phyloP scores from a whole-genome alignment of 345 rosid genomes.

The Eucalyptus tenuipes region DNA sequence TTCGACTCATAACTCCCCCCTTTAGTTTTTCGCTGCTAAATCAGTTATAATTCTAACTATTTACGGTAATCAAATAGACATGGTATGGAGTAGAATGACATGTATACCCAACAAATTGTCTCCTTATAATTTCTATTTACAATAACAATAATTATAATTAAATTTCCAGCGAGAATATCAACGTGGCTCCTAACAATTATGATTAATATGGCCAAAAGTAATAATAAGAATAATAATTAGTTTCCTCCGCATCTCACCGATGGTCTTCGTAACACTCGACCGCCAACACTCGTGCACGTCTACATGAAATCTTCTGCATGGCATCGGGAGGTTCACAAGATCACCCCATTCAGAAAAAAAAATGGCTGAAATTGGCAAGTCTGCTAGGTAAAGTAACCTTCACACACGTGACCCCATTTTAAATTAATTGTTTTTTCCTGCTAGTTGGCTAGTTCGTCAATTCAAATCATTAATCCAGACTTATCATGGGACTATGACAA shows the following conservation, averaged over 20 bases:
- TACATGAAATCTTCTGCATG: background rate
- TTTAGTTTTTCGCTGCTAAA: background rate
- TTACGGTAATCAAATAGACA: background rate
- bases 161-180: background rate
- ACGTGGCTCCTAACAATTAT: background rate
- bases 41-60: background rate
- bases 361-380: background rate
- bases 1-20: background rate
- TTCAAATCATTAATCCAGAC: background rate
- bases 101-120: background rate
- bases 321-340: background rate
- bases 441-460: background rate
- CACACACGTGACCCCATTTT: background rate
- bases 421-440: background rate
- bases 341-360: background rate
- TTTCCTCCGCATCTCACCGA: background rate
- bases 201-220: background rate
- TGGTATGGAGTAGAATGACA: background rate
- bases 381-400: background rate
- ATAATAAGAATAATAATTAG: background rate
- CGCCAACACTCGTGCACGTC: background rate
- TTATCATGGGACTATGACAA: background rate
- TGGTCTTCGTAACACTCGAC: background rate
- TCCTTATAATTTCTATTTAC: background rate
- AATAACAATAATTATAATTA: background rate